A percentile compares a stretch with the other conserved stretches of the same genome.
These are phyloP conservation scores for Jamesozyma hellenica DNA, from an alignment of 805 yeast species.

Conservation along the genomic window DNA sequence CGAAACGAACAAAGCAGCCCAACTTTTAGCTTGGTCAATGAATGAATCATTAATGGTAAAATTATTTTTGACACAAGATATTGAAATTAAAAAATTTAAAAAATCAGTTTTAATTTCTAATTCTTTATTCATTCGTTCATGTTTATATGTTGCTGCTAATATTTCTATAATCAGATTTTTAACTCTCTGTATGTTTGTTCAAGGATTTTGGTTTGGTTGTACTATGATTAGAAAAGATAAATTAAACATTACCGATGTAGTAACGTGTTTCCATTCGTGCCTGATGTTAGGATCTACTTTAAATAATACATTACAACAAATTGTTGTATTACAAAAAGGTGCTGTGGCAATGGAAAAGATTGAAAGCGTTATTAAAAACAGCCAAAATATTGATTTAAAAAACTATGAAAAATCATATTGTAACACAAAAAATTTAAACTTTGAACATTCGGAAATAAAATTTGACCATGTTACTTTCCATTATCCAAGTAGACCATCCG, in stretches of 20 bases:
- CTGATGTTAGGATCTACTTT: slow-evolving; percentile 57
- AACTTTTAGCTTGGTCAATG: slow-evolving; percentile 61
- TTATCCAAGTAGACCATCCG: slow-evolving; percentile 49
- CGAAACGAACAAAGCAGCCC: slow-evolving; percentile 45
- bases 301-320: slow-evolving; percentile 43
- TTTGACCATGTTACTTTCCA: slow-evolving; percentile 50
- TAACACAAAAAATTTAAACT: background rate
- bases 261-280: slow-evolving; percentile 80
- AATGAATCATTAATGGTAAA: slow-evolving; percentile 51
- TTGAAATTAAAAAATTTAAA: slow-evolving; percentile 41
- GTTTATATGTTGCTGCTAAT: slow-evolving; percentile 44
- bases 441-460: slow-evolving; percentile 25
- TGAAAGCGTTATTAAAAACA: slow-evolving; percentile 27
- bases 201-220: slow-evolving; percentile 88
- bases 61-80: slow-evolving; percentile 43
- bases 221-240: slow-evolving; percentile 45
- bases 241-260: slow-evolving; percentile 49
- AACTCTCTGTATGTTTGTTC: slow-evolving; percentile 69
- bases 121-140: slow-evolving; percentile 33
- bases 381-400: background rate
- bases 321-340: slow-evolving; percentile 61
- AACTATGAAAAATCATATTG: background rate
- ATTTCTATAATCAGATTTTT: slow-evolving; percentile 46
- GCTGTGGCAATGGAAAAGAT: slow-evolving; percentile 53
- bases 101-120: slow-evolving; percentile 26